Conservation (phyloP, 2,329 filamentous ascomycete species). For the Penicillium oxalicum region DNA sequence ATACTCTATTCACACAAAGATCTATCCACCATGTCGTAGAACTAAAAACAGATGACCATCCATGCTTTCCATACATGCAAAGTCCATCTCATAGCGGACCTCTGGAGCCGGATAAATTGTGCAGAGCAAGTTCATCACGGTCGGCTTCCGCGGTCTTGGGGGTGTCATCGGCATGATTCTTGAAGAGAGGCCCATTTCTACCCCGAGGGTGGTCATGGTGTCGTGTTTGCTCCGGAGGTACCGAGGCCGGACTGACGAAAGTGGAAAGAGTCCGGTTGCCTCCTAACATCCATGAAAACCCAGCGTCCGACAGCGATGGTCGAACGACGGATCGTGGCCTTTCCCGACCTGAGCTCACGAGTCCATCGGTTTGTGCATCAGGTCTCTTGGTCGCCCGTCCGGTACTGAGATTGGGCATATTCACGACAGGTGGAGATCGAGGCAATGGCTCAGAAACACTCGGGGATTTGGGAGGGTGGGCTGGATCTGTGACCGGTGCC, state of each 20-base stretch:
- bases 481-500: background rate
- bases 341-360: constrained; percentile 13
- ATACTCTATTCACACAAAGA: too few relatives aligned
- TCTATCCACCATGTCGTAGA: too few relatives aligned
- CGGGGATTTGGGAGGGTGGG: background rate
- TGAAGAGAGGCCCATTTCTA: constrained; percentile 32
- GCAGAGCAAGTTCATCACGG: constrained; percentile 36
- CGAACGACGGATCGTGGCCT: constrained; percentile 26
- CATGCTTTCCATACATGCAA: background rate
- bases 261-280: constrained; percentile 39
- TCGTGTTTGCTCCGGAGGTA: constrained; percentile 40
- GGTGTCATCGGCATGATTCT: constrained; percentile 27
- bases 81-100: constrained; percentile 14
- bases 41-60: too few relatives aligned
- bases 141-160: constrained; percentile 23
- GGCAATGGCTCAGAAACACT: constrained; percentile 2
- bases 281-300: constrained; percentile 48
- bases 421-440: constrained; percentile 3
- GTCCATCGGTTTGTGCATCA: constrained; percentile 6
- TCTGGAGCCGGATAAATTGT: constrained; percentile 31
- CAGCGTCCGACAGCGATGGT: constrained; percentile 41
- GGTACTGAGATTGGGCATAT: constrained; percentile 7
- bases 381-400: constrained; percentile 8
- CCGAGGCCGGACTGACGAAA: constrained; percentile 43
- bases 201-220: constrained; percentile 26